Evolutionary conservation across 306 rosid genomes (phyloP).

Genomic region (Malus orientalis): DNA sequence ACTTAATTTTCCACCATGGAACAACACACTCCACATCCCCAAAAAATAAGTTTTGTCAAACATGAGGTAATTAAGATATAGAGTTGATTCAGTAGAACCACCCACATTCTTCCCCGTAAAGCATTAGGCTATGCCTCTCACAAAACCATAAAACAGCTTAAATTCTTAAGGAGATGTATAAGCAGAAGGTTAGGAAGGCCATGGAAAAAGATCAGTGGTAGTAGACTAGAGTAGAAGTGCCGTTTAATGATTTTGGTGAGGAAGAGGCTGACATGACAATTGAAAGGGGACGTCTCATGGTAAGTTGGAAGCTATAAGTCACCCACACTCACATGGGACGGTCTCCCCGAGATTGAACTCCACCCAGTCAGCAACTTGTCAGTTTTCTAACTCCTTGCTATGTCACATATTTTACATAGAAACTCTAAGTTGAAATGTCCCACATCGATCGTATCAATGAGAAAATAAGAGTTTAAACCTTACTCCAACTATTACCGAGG

Average conservation of each 20-base stretch:
- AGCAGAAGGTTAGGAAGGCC: neutral
- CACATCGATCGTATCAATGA: no score
- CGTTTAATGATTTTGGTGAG: neutral
- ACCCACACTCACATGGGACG: slow-evolving; percentile 45
- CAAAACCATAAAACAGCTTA: no score
- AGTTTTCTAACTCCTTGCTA: neutral
- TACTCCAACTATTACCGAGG: no score
- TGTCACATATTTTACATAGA: neutral
- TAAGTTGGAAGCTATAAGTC: slow-evolving; percentile 20
- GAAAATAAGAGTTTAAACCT: no score
- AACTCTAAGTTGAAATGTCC: neutral
- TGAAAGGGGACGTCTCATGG: neutral
- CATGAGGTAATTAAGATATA: no score
- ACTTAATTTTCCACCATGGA: no score
- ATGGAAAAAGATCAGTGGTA: neutral
- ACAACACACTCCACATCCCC: no score
- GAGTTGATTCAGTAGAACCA: no score
- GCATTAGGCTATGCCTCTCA: no score
- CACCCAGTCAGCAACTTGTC: neutral
- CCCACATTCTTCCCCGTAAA: no score
- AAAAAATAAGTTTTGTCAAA: no score
- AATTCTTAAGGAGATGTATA: no score
- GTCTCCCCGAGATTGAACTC: slow-evolving; percentile 32
- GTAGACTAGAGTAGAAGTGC: neutral
- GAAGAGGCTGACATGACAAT: neutral